Base-by-base conservation (phyloP, 371 early-diverging fungal genomes). In the Paramicrosporidium saccamoebae region DNA sequence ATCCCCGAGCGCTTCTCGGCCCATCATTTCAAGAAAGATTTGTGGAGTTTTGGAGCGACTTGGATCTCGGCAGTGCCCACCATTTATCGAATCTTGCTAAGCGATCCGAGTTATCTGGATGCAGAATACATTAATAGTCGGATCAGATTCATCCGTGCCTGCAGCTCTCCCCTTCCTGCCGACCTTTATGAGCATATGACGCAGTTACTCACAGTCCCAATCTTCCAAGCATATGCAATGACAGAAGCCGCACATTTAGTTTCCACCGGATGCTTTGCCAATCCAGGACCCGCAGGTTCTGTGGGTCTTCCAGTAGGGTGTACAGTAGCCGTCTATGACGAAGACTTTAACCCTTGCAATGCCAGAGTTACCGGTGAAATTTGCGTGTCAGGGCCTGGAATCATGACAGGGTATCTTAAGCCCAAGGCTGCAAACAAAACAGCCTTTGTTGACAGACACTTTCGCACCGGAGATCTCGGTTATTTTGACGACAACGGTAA, bases 31-130 rank as follows among this genome's bases (percentile, higher is more conserved):
- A 73, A 74, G 77, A 28, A 39, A 14, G 67, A 74, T 29, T 60
- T 65, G 24, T 23, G 32, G 6, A 53, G 47, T 2, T 41, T 46
- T 14, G 34, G 35, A 7, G 52, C 64, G 27, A 66, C 48, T 32
- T 71, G 72, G 69, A 66, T 65, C 37, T 58, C 65, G 7, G 64
- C 68, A n/a, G 77, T 77, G 8, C 81, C 81, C 3, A 73, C 75
- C 0, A 75, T 75, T 30, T 78, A 79, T 37, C 69, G 73, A 42
- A 65, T 71, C 17, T 42, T 68, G 21, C 40, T 71, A 16, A 19
- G 17, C 0, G 41, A 42, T 12, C n/a, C 17, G 2, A 18, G 41
- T 10, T 25, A 52, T 8, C 58, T 61, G 22, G n/a, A n/a, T n/a
- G n/a, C n/a, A 6, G 31, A 28, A 2, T 19, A 21, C 13, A 34